These are phyloP conservation scores for Suhomyces prunicola DNA, from an alignment of 805 yeast genomes.

Conservation along the genomic window DNA sequence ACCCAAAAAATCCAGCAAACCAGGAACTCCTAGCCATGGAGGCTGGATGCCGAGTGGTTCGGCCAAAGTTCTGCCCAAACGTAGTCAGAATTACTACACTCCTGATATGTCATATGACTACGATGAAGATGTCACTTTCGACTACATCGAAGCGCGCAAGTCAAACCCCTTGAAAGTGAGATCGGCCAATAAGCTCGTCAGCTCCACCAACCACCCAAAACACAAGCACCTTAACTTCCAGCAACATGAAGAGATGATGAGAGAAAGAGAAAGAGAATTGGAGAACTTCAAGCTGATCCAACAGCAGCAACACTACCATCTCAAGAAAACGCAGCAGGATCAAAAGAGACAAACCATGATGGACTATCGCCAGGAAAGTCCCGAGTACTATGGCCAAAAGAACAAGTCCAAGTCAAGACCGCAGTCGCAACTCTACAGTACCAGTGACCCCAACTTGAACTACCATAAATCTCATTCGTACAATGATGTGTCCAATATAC, in stretches of 20 bases:
- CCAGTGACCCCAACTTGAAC: background rate
- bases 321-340: slow-evolving; percentile 12
- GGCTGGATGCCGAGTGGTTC: slow-evolving; percentile 4
- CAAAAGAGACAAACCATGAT: slow-evolving; percentile 9
- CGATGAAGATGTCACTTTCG: slow-evolving; percentile 23
- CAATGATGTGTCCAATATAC: slow-evolving; percentile 13
- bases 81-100: slow-evolving; percentile 6
- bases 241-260: slow-evolving; percentile 14
- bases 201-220: slow-evolving; percentile 17
- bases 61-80: slow-evolving; percentile 10
- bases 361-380: background rate
- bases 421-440: slow-evolving; percentile 11
- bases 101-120: slow-evolving; percentile 14
- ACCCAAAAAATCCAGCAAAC: slow-evolving; percentile 4
- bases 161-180: slow-evolving; percentile 8
- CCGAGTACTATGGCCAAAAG: background rate
- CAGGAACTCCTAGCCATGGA: slow-evolving; percentile 4
- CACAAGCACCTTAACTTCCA: slow-evolving; percentile 13
- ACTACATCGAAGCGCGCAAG: slow-evolving; percentile 9
- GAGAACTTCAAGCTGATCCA: slow-evolving; percentile 29
- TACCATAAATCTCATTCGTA: slow-evolving; percentile 16
- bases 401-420: slow-evolving; percentile 14
- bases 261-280: slow-evolving; percentile 27
- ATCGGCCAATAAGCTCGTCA: slow-evolving; percentile 14
- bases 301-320: slow-evolving; percentile 29